Base-by-base conservation (phyloP, 192 early-diverging fungal species). In the Backusella sp. region DNA sequence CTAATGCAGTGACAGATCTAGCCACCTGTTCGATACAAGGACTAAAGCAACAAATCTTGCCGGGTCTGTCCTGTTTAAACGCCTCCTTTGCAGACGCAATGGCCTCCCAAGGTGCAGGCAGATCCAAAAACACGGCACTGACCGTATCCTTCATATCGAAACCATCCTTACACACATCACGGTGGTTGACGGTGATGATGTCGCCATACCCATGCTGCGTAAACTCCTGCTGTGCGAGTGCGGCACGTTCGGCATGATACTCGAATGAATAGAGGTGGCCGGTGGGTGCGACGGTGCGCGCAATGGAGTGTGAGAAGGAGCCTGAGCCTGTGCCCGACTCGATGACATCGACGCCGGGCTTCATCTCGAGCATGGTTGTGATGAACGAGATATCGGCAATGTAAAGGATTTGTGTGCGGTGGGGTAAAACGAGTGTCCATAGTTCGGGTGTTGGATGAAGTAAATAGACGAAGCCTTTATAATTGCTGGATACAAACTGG, bases 21-120 rank as follows among this genome's bases (percentile, higher is more conserved):
- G 92, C 89, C 35, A 99, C 96, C 80, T 99, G 97, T 79, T 99
- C 97, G 49, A 98, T 95, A 69, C 96, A 97, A 4, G 97, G 97
- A 75, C 94, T 96, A 80, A 99, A 99, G 53, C 92, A 93, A 77
- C 97, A 98, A 15, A 99, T 93, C 46, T 92, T 88, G 21, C 97
- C 97, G 41, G 93, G 91, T 19, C 88, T 85, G 66, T 91, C 85
- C 76, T 88, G 90, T 75, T 94, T 91, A 73, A 99, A 93, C 0
- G 96, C 92, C 56, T 86, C 82, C 80, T 95, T 96, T n/a, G 96
- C 94, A 0, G 92, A 83, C 6, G 80, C 87, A 53, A 99, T 88
- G 0, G 96, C 96, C 9, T 97, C 96, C 96, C 97, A 99, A 46
- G 97, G 97, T 26, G 96, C 91, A 23, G 97, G 97, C 70, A 99